phyloP scores from a whole-genome alignment of 129 eudicot species.

The Pseudognaphalium luteoalbum region DNA sequence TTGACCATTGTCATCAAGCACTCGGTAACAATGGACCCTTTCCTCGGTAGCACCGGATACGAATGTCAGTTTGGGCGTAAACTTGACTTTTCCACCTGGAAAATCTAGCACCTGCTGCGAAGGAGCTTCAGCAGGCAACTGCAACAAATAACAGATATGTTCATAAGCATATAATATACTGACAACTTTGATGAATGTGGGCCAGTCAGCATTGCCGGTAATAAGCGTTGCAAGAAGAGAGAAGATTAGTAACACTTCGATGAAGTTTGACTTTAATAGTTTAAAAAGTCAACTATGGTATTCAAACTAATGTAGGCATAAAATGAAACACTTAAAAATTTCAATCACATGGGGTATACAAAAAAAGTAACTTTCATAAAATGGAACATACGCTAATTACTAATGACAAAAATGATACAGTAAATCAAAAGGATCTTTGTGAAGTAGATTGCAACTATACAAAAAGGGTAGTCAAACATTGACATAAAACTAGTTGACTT shows the following conservation, averaged over 20 bases:
- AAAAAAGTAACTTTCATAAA: background rate
- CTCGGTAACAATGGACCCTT: slow-evolving; percentile 71
- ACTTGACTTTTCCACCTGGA: slow-evolving; percentile 79
- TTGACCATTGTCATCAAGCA: slow-evolving; percentile 69
- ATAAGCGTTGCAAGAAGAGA: too few species aligned
- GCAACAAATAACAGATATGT: background rate
- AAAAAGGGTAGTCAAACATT: too few species aligned
- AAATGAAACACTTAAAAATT: too few species aligned
- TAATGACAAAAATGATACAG: background rate
- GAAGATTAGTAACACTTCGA: background rate
- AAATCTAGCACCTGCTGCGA: slow-evolving; percentile 54
- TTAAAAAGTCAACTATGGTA: slow-evolving; percentile 4
- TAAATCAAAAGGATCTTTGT: background rate
- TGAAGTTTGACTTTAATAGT: slow-evolving; percentile 20
- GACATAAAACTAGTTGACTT: background rate
- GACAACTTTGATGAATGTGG: background rate
- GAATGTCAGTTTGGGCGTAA: slow-evolving; percentile 57
- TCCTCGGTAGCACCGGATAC: slow-evolving; percentile 43
- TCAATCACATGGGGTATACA: too few species aligned
- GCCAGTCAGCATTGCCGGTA: too few species aligned
- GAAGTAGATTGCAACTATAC: background rate
- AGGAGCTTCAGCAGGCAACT: slow-evolving; percentile 23
- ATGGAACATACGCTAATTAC: background rate
- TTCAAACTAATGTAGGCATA: slow-evolving; percentile 4
- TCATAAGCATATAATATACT: background rate